These are phyloP conservation scores for Larix kaempferi DNA, from an alignment of 75 land plant genomes.

Conservation along the genomic window DNA sequence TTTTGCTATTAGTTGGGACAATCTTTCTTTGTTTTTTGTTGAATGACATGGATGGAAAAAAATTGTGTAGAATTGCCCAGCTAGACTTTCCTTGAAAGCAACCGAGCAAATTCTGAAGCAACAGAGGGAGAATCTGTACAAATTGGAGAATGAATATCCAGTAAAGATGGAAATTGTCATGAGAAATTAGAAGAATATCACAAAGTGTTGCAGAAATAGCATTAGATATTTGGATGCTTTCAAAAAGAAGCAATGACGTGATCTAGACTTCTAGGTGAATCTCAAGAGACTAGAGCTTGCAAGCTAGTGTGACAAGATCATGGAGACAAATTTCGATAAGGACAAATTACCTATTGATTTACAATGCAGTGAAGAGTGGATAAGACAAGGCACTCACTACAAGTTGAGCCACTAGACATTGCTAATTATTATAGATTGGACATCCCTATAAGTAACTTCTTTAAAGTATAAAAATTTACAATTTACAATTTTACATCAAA, in stretches of 20 bases:
- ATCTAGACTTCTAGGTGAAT: conserved; percentile 46
- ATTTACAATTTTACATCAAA: no score
- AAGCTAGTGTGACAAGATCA: conserved; percentile 57
- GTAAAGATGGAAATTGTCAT: conserved; percentile 15
- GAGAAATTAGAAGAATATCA: conserved; percentile 21
- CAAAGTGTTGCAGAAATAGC: conserved; percentile 13
- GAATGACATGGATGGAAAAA: no score
- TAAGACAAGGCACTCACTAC: conserved; percentile 40
- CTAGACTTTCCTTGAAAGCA: conserved; percentile 41
- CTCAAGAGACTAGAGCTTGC: conserved; percentile 45
- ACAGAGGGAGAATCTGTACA: conserved; percentile 22
- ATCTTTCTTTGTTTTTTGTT: no score
- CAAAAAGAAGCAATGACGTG: conserved; percentile 27
- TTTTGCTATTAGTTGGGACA: no score
- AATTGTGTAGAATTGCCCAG: conserved; percentile 4
- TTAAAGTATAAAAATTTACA: no score
- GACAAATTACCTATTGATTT: conserved; percentile 53
- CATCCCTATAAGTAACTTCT: neutral
- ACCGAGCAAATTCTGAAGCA: conserved; percentile 40
- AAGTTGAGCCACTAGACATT: conserved; percentile 72
- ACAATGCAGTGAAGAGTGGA: conserved; percentile 44
- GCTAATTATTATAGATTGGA: conserved; percentile 62
- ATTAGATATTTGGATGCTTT: conserved; percentile 63
- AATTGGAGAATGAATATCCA: no score
- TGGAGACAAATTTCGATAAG: conserved; percentile 43